Evolutionary conservation across 495 filamentous ascomycete species (phyloP).

Genomic region (Penicillium atrosanguineum): DNA sequence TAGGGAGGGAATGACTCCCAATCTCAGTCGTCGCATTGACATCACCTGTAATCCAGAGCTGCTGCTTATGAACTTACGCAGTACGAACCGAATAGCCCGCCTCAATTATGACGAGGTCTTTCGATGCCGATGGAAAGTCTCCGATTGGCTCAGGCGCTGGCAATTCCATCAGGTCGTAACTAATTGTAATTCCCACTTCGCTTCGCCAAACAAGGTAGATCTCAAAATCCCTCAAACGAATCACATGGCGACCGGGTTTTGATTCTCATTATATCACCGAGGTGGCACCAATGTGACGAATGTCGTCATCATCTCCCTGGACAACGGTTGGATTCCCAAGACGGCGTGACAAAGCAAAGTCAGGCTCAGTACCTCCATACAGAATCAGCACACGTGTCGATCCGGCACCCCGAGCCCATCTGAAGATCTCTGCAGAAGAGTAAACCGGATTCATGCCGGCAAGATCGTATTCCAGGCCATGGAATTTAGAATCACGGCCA

Average conservation of each 20-base stretch:
- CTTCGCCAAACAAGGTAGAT: slow-evolving; percentile 53
- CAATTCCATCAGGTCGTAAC: slow-evolving; percentile 58
- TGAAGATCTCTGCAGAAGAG: slow-evolving; percentile 69
- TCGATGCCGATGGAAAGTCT: slow-evolving; percentile 19
- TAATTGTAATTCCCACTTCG: slow-evolving; percentile 64
- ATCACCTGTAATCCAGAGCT: too few relatives aligned
- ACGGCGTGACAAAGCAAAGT: slow-evolving; percentile 49
- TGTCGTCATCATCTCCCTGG: slow-evolving; percentile 25
- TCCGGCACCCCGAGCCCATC: slow-evolving; percentile 52
- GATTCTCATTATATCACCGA: slow-evolving; percentile 52
- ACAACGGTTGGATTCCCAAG: slow-evolving; percentile 16
- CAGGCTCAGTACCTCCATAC: slow-evolving; percentile 63
- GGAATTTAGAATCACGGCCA: slow-evolving; percentile 67
- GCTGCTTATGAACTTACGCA: slow-evolving; percentile 41
- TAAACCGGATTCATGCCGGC: slow-evolving; percentile 58
- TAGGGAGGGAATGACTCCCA: too few relatives aligned
- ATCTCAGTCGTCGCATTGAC: too few relatives aligned
- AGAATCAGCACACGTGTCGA: slow-evolving; percentile 57
- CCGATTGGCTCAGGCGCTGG: slow-evolving; percentile 23
- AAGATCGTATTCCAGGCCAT: slow-evolving; percentile 67
- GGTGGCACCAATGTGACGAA: slow-evolving; percentile 29
- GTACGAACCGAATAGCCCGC: slow-evolving; percentile 65
- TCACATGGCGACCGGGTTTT: slow-evolving; percentile 37
- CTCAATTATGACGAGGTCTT: slow-evolving; percentile 51
- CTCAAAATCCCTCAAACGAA: slow-evolving; percentile 45